phyloP scores from a whole-genome alignment of 257 asterid species.

The Buddleja alternifolia region DNA sequence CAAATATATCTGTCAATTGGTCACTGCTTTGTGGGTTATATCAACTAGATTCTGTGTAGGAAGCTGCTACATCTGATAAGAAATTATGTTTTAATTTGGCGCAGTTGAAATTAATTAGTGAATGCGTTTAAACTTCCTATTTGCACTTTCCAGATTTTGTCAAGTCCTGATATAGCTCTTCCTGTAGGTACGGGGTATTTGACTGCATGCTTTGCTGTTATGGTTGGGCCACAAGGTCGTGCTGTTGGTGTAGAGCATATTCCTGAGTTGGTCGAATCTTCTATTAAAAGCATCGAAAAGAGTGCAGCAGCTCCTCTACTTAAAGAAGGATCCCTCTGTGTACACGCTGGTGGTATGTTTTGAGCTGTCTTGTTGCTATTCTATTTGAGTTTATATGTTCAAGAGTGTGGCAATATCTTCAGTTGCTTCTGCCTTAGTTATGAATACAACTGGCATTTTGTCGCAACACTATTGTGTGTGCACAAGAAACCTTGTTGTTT shows the following conservation, averaged over 20 bases:
- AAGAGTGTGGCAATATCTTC: not conserved
- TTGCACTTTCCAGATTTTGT: not conserved
- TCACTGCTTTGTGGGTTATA: constrained; percentile 3
- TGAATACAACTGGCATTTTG: not conserved
- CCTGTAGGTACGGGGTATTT: constrained; percentile 86
- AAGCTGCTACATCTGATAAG: not conserved
- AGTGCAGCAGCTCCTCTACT: constrained; percentile 80
- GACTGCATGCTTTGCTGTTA: constrained; percentile 92
- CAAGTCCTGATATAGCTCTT: constrained; percentile 16
- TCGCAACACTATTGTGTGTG: not conserved
- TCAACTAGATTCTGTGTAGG: not conserved
- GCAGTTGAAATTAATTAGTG: not conserved
- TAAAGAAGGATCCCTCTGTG: constrained; percentile 70
- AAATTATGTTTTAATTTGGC: not conserved
- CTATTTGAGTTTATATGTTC: not conserved
- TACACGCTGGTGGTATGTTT: constrained; percentile 78
- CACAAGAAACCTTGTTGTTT: not conserved
- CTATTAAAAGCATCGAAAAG: constrained; percentile 63
- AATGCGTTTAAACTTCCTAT: constrained; percentile 10
- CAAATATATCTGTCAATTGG: not conserved
- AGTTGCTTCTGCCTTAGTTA: not conserved
- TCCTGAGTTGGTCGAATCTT: constrained; percentile 77
- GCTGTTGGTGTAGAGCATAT: constrained; percentile 94
- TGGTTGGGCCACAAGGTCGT: constrained; percentile 94
- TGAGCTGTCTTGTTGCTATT: constrained; percentile 11